These are phyloP conservation scores for Aureobasidium sp. DNA, from an alignment of 2,329 filamentous ascomycete species.

Conservation along the genomic window DNA sequence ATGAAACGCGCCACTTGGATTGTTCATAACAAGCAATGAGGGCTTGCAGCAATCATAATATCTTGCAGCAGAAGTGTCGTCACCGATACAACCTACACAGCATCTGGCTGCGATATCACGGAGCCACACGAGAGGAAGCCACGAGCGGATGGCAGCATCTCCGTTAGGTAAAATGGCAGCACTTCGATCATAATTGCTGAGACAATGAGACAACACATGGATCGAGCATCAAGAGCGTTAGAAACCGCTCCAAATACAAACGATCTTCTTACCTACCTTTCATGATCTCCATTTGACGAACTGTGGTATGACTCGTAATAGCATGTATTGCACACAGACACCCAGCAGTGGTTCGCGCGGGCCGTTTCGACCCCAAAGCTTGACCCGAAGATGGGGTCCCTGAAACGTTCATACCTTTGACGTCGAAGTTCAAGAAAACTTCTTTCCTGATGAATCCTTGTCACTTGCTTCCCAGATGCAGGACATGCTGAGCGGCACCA, in stretches of 20 bases:
- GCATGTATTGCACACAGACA: not conserved
- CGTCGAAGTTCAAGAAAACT: not conserved
- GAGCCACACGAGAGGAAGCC: not conserved
- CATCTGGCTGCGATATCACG: not conserved
- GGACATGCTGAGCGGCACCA: too few species aligned
- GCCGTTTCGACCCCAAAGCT: constrained; percentile 16
- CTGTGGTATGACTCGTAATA: not conserved
- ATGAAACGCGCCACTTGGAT: not conserved
- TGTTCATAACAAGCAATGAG: not conserved
- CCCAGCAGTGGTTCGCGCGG: constrained; percentile 7
- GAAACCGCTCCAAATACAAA: not conserved
- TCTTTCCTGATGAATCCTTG: not conserved
- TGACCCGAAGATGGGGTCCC: constrained; percentile 2
- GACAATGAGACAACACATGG: not conserved
- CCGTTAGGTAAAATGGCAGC: not conserved
- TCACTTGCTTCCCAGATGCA: not conserved
- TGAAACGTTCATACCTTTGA: constrained; percentile 11
- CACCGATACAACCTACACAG: not conserved
- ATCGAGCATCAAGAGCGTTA: not conserved
- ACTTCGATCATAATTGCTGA: not conserved
- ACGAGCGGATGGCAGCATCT: not conserved
- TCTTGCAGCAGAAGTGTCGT: not conserved
- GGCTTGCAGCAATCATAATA: not conserved
- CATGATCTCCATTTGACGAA: not conserved
- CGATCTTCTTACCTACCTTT: too few species aligned